These are phyloP conservation scores for Candida glaebosa DNA, from an alignment of 805 yeast species.

Conservation along the genomic window DNA sequence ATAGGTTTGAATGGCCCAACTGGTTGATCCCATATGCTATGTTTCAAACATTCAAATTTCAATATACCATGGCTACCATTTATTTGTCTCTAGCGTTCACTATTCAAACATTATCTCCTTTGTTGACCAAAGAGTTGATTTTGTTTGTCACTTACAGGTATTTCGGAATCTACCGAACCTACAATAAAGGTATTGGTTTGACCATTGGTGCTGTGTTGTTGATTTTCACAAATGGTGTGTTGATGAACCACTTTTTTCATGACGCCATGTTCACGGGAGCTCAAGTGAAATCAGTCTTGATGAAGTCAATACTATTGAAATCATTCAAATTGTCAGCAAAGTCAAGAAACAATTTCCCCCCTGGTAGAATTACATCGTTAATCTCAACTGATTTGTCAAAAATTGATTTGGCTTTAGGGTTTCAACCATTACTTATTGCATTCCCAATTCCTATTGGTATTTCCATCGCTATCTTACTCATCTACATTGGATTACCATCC, in stretches of 20 bases:
- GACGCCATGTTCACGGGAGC: conserved; percentile 63
- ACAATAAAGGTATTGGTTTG: conserved; percentile 40
- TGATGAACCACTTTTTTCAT: conserved; percentile 63
- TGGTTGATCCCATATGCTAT: conserved; percentile 19
- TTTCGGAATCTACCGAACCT: conserved; percentile 18
- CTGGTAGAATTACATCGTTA: conserved; percentile 70
- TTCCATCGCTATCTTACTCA: conserved; percentile 59
- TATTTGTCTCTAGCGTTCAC: conserved; percentile 22
- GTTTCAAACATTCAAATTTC: conserved; percentile 27
- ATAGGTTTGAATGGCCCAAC: conserved; percentile 25
- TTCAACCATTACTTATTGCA: conserved; percentile 59
- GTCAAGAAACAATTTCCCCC: conserved; percentile 58
- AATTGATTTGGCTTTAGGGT: conserved; percentile 69
- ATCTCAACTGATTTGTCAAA: conserved; percentile 84
- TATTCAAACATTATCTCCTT: conserved; percentile 31
- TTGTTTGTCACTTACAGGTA: conserved; percentile 28
- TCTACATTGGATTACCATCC: conserved; percentile 69
- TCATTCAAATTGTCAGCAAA: conserved; percentile 59
- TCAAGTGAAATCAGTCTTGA: conserved; percentile 64
- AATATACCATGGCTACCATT: conserved; percentile 29
- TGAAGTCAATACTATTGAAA: conserved; percentile 67
- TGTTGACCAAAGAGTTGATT: conserved; percentile 36
- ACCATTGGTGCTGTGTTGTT: conserved; percentile 34
- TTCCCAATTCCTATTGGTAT: conserved; percentile 65
- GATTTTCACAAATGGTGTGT: conserved; percentile 26